These are phyloP conservation scores for Myxozyma kluyveri DNA, from an alignment of 805 yeast species.

Conservation along the genomic window DNA sequence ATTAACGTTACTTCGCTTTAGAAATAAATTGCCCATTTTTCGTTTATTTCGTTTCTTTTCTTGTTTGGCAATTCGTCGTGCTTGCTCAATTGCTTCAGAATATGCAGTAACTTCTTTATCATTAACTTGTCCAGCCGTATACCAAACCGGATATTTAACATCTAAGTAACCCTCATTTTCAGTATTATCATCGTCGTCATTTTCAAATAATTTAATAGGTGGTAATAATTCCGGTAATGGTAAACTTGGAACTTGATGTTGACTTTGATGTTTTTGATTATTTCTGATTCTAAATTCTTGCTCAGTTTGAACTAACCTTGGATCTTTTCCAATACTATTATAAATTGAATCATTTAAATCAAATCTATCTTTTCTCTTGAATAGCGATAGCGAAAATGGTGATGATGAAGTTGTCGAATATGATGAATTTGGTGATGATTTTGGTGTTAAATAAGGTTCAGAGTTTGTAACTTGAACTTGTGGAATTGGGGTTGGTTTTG, in stretches of 20 bases:
- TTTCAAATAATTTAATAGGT: background rate
- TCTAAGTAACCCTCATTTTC: background rate
- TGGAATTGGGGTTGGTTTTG: too few relatives aligned
- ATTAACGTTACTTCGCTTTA: background rate
- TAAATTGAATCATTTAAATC: slow-evolving; percentile 18
- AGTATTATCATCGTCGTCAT: background rate
- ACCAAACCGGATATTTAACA: background rate
- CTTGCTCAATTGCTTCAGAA: background rate
- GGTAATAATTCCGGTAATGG: background rate
- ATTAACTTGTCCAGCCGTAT: background rate
- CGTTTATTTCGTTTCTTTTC: background rate
- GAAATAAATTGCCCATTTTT: background rate
- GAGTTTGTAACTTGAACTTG: too few relatives aligned
- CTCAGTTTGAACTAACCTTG: slow-evolving; percentile 10
- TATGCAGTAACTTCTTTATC: background rate
- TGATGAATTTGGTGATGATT: too few relatives aligned
- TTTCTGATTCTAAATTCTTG: slow-evolving; percentile 11
- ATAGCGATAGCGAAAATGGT: slow-evolving; percentile 1
- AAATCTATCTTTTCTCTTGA: slow-evolving; percentile 8
- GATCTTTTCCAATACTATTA: slow-evolving; percentile 20
- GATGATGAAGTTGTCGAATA: too few relatives aligned
- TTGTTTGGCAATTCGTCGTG: background rate
- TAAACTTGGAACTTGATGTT: too few relatives aligned
- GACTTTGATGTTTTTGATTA: too few relatives aligned
- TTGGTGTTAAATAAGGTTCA: too few relatives aligned